Conservation (phyloP, 148 eudicot species). For the Bassia scoparia region DNA sequence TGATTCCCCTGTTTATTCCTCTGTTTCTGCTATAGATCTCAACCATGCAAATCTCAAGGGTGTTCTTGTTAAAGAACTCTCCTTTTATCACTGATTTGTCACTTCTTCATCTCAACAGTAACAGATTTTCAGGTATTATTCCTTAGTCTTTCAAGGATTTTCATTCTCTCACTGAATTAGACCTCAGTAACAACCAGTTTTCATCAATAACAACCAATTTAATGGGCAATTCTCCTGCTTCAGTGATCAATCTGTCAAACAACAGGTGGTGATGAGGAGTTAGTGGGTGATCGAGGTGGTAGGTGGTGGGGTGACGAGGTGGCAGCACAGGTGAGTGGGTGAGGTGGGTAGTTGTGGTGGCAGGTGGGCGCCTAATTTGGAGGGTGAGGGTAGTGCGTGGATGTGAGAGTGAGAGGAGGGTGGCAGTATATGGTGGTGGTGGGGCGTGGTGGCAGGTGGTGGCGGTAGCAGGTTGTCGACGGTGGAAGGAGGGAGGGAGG, state of each 20-base stretch:
- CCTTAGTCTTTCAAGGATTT: constrained; percentile 48
- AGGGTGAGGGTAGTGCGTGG: too few relatives aligned
- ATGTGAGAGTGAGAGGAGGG: too few relatives aligned
- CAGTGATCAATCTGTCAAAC: constrained; percentile 74
- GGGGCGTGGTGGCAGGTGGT: too few relatives aligned
- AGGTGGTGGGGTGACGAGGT: too few relatives aligned
- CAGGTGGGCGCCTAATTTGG: too few relatives aligned
- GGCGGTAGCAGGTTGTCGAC: too few relatives aligned
- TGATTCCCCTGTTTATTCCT: constrained; percentile 11
- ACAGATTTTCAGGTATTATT: constrained; percentile 65
- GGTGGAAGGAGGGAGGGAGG: too few relatives aligned
- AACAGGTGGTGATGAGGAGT: too few relatives aligned
- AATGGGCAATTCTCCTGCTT: constrained; percentile 63
- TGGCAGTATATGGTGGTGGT: too few relatives aligned
- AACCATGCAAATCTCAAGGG: constrained; percentile 73
- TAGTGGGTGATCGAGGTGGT: too few relatives aligned
- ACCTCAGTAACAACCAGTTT: constrained; percentile 84
- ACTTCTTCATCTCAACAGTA: constrained; percentile 68
- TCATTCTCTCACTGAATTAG: constrained; percentile 53
- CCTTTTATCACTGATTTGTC: constrained; percentile 48
- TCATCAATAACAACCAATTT: constrained; percentile 71
- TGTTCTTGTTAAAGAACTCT: constrained; percentile 45
- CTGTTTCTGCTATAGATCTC: constrained; percentile 67
- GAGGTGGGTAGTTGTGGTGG: too few relatives aligned
- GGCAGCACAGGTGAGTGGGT: too few relatives aligned